Evolutionary conservation across 768 basidiomycete species (phyloP), one percentile per base, ranked within the genome.

Genomic region (Trametes meyenii): DNA sequence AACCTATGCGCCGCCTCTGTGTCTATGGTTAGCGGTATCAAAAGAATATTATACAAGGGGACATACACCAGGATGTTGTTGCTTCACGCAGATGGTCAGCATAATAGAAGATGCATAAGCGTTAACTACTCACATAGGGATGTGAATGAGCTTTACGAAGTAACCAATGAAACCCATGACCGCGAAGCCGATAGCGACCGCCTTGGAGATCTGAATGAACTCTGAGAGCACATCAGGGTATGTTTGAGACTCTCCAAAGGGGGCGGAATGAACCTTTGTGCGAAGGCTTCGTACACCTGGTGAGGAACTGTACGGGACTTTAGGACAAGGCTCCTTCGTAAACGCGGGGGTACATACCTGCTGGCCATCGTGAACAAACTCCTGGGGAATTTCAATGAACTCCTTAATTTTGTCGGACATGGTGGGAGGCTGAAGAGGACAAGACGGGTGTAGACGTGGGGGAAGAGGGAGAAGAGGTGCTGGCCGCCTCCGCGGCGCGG

Each of bases 91-190:
- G 14, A 36, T 7, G 50, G 66, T 23, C 21, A 52, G 26, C 6
- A 67, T 50, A 33, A 21, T 60, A 16, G 10, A 35, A 35, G 13
- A 13, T 3, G 2, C 26, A 19, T 17, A 21, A 50, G 5, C n/a
- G 26, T 16, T 21, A 17, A 49, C 40, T 33, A 86, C 95, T 79
- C 68, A 96, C 95, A 97, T 96, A 69, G 96, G 95, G 76, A 96
- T 97, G 77, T 98, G 95, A 69, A 98, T 95, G 66, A 98, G 87
- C 77, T 98, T 98, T 67, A 97, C 96, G 72, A 98, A 90, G 81
- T 96, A 99, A 16, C 97, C 97, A 74, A 99, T 95, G 83, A 98
- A 96, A 16, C 97, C 97, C 96, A 98, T 98, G 67, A 99, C 92
- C 52, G 89, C 94, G 71, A 99, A 99, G 14, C 97, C 97, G 63